Evolutionary conservation across 257 asterid genomes (phyloP).

Genomic region (Scutellaria barbata): DNA sequence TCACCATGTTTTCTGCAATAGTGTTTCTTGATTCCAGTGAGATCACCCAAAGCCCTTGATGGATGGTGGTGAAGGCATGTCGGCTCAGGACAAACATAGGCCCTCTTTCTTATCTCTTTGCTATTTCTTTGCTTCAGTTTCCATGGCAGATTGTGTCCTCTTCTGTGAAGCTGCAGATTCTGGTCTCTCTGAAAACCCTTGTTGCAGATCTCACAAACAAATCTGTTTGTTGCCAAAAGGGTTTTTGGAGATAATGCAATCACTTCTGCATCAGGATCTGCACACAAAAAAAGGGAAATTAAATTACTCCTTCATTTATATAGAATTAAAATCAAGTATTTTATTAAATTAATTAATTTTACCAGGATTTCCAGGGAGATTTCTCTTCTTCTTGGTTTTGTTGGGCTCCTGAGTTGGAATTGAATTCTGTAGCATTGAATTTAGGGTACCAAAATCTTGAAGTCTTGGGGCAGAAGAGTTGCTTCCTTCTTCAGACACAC

Average conservation of each 20-base stretch:
- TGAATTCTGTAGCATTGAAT: slow-evolving; percentile 45
- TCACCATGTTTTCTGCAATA: slow-evolving; percentile 89
- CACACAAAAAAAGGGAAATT: neutral
- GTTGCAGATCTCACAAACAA: slow-evolving; percentile 87
- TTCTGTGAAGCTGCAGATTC: slow-evolving; percentile 82
- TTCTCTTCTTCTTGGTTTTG: slow-evolving; percentile 77
- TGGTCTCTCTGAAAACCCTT: slow-evolving; percentile 97
- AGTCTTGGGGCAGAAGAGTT: slow-evolving; percentile 54
- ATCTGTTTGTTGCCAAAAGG: slow-evolving; percentile 74
- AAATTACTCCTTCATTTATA: neutral
- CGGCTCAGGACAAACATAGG: slow-evolving; percentile 79
- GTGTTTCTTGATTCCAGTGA: slow-evolving; percentile 90
- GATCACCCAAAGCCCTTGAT: slow-evolving; percentile 81
- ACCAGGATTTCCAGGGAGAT: slow-evolving; percentile 93
- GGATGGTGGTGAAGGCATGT: slow-evolving; percentile 83
- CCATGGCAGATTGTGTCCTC: slow-evolving; percentile 94
- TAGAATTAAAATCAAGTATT: neutral
- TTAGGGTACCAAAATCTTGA: slow-evolving; percentile 53
- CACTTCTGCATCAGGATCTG: slow-evolving; percentile 93
- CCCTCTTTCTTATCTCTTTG: slow-evolving; percentile 68
- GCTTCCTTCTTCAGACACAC: slow-evolving; percentile 57
- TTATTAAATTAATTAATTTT: neutral
- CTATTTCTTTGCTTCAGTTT: slow-evolving; percentile 76
- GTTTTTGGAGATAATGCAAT: slow-evolving; percentile 80
- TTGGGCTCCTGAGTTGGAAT: slow-evolving; percentile 42